Evolutionary conservation across 2,329 filamentous ascomycete species (phyloP), one percentile per base, ranked within the genome.

Genomic region (Septoria linicola): DNA sequence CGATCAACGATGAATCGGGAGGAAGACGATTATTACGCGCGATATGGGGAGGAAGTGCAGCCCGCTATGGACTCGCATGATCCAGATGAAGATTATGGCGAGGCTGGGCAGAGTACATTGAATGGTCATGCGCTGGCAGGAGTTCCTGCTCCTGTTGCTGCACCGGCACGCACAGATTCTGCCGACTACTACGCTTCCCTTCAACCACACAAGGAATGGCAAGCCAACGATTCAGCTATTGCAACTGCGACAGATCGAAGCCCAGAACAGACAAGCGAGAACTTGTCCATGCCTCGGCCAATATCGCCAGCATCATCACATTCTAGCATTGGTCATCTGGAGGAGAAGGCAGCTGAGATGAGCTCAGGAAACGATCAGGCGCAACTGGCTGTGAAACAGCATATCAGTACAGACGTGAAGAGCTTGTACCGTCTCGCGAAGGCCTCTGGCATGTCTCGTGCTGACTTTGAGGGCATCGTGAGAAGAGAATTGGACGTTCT

Each of bases 61-160:
- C 87, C 88, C 2, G 87, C 87, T 25, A 82, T 92, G 76, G 88
- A 92, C 68, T 82, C 82, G 49, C 83, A 91, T 66, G 87, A 91
- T 59, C 87, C 87, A n/a, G 85, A 89, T 61, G 87, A 89, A 70
- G 83, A 79, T 41, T 66, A 73, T 36, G 64, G 75, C 1, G 74
- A 72, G 11, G 59, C 66, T 8, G 68, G 73, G 36, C 70, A 77
- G 14, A 80, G 79, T 4, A 80, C 80, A 0, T 67, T 84, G 25
- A 74, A 77, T 39, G 80, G 80, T 19, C 71, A 81, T 51, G 68
- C 76, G 4, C 64, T 82, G 13, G 46, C 67, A 10, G 47, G 37
- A 16, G 43, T 41, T 27, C 17, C 30, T 35, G 43, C 43, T 19
- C 23, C 50, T 19, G 43, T 16, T 30, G 5, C 23, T 27, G 23